Evolutionary conservation across 1,284 basidiomycete genomes (phyloP), one percentile per base, ranked within the genome.

Genomic region (Termitomyces sp.): DNA sequence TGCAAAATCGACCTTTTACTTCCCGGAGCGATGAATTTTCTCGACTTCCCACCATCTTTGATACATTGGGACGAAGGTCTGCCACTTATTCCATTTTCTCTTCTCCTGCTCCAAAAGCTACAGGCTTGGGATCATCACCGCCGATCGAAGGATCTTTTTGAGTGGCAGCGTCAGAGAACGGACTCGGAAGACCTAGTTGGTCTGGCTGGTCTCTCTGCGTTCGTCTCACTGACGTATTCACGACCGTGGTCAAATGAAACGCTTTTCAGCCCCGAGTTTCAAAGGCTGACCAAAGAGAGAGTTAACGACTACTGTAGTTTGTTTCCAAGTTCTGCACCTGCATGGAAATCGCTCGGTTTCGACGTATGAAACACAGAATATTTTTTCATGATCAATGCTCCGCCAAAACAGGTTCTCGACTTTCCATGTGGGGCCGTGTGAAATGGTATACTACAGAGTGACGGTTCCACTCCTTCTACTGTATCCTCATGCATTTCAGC

Each of bases 1-100:
- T 69, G 67, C 58, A 68, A 68, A 50, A 57, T 70, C 42, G 67
- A 70, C 55, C 47, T 70, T 19, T 47, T 68, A 2, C 54, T 67
- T 24, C 67, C 68, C 0, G 65, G 65, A n/a, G 63, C 53, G 5
- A 48, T 68, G 45, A 53, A 65, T 50, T 63, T 70, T 17, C 68
- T 67, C 2, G 34, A 40, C 10, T 41, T 69, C 1, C 52, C 61
- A 6, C 33, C 44, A 0, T 41, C 26, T 8, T 41, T 55, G 9
- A 60, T 69, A 17, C 58, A 54, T 41, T 59, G 59, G 58, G 60
- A 60, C 10, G 49, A 57, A 9, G 60, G 58, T 2, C 50, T 68
- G 6, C 66, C 66, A 1, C 59, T 68, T 1, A 19, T 68, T 10
- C 67, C 66, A 2, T 67, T 65, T 49, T 56, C 63, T 0, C 50